Evolutionary conservation across 2,329 filamentous ascomycete genomes (phyloP).

Genomic region (Apiospora sp.): DNA sequence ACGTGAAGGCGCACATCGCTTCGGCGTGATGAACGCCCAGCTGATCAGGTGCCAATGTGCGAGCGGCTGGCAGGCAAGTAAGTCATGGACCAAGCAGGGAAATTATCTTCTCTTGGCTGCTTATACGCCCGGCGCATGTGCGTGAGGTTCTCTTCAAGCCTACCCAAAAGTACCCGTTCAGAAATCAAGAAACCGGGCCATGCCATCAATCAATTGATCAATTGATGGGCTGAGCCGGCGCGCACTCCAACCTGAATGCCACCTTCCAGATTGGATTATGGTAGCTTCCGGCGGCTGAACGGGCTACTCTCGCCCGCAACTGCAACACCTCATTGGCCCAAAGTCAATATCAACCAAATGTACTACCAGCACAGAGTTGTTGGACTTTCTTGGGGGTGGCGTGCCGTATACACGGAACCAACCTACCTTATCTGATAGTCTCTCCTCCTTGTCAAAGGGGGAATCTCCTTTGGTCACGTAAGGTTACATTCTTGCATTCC

Average conservation of each 20-base stretch:
- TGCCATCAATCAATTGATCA: not conserved
- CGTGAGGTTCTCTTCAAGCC: not conserved
- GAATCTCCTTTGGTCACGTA: not conserved
- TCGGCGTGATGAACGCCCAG: not conserved
- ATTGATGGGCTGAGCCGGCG: not conserved
- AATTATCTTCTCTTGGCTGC: not conserved
- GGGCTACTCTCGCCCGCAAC: not conserved
- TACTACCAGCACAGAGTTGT: not conserved
- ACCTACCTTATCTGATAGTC: not conserved
- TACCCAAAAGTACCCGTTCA: too few species aligned
- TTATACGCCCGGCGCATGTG: not conserved
- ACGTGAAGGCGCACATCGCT: not conserved
- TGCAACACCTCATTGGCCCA: slow-evolving; percentile 13
- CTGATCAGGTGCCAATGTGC: not conserved
- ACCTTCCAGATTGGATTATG: not conserved
- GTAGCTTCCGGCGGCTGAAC: slow-evolving; percentile 15
- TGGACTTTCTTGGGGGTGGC: not conserved
- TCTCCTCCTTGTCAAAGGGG: not conserved
- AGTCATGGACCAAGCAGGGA: not conserved
- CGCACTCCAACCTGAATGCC: not conserved
- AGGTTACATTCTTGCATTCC: not conserved
- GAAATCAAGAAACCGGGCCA: not conserved
- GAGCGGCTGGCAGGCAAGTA: not conserved
- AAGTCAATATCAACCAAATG: not conserved
- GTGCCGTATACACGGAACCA: not conserved